A percentile compares a stretch with the other conserved stretches of the same genome.
Conservation (phyloP, 2,329 filamentous ascomycete species). For the Trichophyton simii region DNA sequence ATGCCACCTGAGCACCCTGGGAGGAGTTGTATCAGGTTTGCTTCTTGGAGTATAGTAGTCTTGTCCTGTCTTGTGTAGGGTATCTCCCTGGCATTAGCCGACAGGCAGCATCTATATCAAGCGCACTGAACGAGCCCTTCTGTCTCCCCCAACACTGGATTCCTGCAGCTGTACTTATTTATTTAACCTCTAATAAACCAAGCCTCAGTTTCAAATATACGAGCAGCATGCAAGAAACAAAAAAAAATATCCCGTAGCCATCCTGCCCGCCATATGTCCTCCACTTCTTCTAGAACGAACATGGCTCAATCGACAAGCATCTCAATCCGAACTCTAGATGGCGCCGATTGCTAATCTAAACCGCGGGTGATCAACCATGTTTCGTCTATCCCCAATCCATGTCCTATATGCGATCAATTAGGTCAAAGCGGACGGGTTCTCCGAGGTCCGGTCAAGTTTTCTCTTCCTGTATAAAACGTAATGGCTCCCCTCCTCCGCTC, state of each 20-base stretch:
- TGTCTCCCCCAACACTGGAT: neutral
- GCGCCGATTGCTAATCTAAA: neutral
- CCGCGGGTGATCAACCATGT: neutral
- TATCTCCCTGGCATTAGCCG: neutral
- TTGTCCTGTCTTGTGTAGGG: neutral
- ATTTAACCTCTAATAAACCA: neutral
- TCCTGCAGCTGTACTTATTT: neutral
- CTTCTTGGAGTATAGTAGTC: neutral
- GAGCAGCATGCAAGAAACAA: neutral
- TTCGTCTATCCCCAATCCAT: neutral
- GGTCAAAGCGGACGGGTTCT: neutral
- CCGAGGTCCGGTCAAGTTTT: too few species aligned
- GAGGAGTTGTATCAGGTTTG: neutral
- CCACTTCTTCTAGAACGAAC: neutral
- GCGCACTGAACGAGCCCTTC: neutral
- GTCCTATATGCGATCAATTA: neutral
- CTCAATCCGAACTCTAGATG: neutral
- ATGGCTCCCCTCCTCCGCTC: neutral
- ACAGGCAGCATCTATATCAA: neutral
- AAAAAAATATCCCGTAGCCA: neutral
- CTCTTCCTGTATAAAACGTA: neutral
- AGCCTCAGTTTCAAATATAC: conserved; percentile 1
- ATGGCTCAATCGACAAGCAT: neutral
- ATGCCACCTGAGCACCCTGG: neutral
- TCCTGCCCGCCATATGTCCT: neutral